phyloP scores from a whole-genome alignment of 2,329 filamentous ascomycete genomes.

The Fusarium equiseti region DNA sequence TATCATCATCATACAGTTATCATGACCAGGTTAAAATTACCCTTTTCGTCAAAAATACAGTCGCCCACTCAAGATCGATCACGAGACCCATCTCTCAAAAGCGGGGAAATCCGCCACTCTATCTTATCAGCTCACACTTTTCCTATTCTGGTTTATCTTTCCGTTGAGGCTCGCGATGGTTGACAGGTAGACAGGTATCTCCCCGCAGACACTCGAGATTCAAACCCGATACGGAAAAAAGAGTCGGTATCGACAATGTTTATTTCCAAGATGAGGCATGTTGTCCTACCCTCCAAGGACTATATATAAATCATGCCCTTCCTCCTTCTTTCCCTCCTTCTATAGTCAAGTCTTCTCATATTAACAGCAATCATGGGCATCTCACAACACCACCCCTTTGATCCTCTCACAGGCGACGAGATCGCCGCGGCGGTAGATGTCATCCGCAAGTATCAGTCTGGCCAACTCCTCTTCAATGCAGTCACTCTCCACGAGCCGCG shows the following conservation, averaged over 20 bases:
- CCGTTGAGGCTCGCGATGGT: slow-evolving; percentile 33
- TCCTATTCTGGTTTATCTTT: slow-evolving; percentile 38
- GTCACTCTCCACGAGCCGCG: slow-evolving; percentile 87
- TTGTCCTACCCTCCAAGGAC: background rate
- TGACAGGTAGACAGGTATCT: background rate
- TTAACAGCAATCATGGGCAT: slow-evolving; percentile 27
- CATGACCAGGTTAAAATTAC: slow-evolving; percentile 28
- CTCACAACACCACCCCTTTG: slow-evolving; percentile 44
- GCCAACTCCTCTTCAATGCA: slow-evolving; percentile 84
- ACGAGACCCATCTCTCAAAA: background rate
- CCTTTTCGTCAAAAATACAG: slow-evolving; percentile 13
- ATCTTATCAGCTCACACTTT: slow-evolving; percentile 24
- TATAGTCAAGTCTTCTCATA: background rate
- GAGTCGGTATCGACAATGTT: slow-evolving; percentile 32
- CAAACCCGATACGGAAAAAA: slow-evolving; percentile 40
- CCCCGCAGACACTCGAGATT: slow-evolving; percentile 5
- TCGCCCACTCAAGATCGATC: background rate
- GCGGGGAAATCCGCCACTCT: slow-evolving; percentile 6
- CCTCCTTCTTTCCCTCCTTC: background rate
- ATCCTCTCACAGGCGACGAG: slow-evolving; percentile 73
- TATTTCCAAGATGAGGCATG: slow-evolving; percentile 19
- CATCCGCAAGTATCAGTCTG: slow-evolving; percentile 73
- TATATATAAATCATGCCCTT: slow-evolving; percentile 37
- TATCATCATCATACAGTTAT: background rate
- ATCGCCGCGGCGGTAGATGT: slow-evolving; percentile 72